Evolutionary conservation across 805 yeast species (phyloP), one percentile per base, ranked within the genome.

Genomic region (Saccharomycopsis sp.): DNA sequence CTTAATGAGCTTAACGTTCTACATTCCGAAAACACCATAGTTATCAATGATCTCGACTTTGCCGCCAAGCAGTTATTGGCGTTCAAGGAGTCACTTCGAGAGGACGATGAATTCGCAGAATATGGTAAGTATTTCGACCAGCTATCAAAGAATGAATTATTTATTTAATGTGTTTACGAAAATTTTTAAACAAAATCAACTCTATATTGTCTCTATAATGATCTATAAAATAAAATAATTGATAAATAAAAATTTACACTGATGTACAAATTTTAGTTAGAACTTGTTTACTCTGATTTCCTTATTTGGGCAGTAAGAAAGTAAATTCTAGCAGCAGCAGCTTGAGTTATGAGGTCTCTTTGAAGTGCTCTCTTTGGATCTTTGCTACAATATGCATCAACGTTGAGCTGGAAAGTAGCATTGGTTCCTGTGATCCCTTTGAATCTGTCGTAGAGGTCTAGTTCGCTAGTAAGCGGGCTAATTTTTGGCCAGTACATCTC

Each of bases 241-340:
- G n/a, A n/a, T n/a, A n/a, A n/a, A n/a, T n/a, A n/a, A n/a, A n/a
- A n/a, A n/a, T n/a, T n/a, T n/a, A n/a, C n/a, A n/a, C n/a, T n/a
- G 29, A 26, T 26, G 29, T 26, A 26, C 29, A 26, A 26, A 9
- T 8, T 8, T 17, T 31, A 20, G 6, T 31, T 9, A 31, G 19
- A 31, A 20, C 11, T 31, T 7, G 19, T 31, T 20, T n/a, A n/a
- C n/a, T n/a, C n/a, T n/a, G n/a, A n/a, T n/a, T n/a, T n/a, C 5
- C 35, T 5, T 6, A 31, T 5, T 20, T 31, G 14, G 19, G 35
- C 14, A 14, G 44, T 32, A n/a, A n/a, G 85, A 61, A 79, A 75
- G 62, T 79, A 80, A 3, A 75, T 70, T 54, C 86, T 70, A 3
- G 86, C 85, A 7, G 86, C 87, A 13, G 84, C 66, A 13, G 76